Evolutionary conservation across 2,329 filamentous ascomycete genomes (phyloP), one percentile per base, ranked within the genome.

Genomic region (Orbilia quercus): DNA sequence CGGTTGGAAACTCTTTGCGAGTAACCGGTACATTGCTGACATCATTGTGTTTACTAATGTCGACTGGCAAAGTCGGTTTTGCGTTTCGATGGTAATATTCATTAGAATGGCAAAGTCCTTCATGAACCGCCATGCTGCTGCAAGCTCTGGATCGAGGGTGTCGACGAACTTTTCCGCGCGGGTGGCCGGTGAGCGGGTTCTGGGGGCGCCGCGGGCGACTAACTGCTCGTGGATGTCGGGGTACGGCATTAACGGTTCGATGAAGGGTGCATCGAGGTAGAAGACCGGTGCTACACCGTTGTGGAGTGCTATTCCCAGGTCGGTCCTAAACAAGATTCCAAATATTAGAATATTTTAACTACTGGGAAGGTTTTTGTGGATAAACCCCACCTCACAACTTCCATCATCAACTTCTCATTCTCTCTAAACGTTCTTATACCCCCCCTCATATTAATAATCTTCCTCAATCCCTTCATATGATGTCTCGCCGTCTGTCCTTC

Each of bases 21-120:
- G 75, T 1, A 83, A 78, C 1, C 79, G 81, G 75, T 83, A 84
- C 76, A 81, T 80, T 25, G 81, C 78, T 14, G 82, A 80, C 1
- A 77, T 75, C 80, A 83, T 82, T 22, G 79, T 78, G 11, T 80
- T 75, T 11, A 78, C 54, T 4, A 79, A 65, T 1, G 60, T 65
- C 3, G 76, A 55, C 20, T 71, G 71, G 0, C 76, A 45, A 9
- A 81, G 73, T 14, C 63, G 63, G 11, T 72, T 76, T 7, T 75
- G 53, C 2, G 74, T 69, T 25, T 76, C 57, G 4, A 72, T 74
- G 0, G 77, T 77, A 7, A 78, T 65, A 53, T 80, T 79, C 73
- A 79, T 76, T 1, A 79, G 11, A 1, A 74, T 74, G 69, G 77
- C 78, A 63, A 79, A 80, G 18, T 72, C 71, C 38, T 55, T 59